Base-by-base conservation (phyloP, 768 basidiomycete species). In the Termitomyces sp. region DNA sequence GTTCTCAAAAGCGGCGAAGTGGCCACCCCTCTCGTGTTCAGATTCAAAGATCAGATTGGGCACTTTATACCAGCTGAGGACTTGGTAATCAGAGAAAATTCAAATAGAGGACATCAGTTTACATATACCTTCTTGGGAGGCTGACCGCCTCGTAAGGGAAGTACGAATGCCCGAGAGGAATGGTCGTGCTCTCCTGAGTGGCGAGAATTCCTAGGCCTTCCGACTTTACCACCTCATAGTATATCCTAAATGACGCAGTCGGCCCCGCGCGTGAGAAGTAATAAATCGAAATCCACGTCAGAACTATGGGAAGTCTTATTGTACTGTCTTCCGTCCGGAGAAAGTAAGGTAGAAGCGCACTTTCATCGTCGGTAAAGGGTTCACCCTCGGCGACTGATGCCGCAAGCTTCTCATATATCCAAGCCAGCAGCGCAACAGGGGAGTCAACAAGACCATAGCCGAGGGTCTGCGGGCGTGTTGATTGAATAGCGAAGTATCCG, bases 241-340 rank as follows among this genome's bases (percentile, higher is more conserved):
- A 87, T 16, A 86, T 83, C 4, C 84, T 74, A 2, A 79, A 34
- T 0, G 85, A 79, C 0, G 85, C 83, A 3, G 83, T 74, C 3
- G 86, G 84, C 0, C 85, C 84, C 0, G 78, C 76, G 3, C 79
- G 77, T 5, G 84, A 85, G 68, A 86, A 85, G 73, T 76, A 79
- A 61, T 83, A 85, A 16, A 85, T 73, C 1, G 82, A 84, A 5
- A 84, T 66, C 84, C 85, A 87, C 0, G 82, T 83, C 32, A 87
- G 62, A 1, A 86, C 85, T 85, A 60, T 53, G 10, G 65, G 30
- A 57, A 52, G n/a, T 52, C 37, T 39, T 27, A 26, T 26, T 16
- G 24, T 18, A 30, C 12, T 33, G 43, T 45, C 44, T 20, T 50
- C 14, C 14, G 49, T 50, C 24, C 27, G 8, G 34, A 36, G 24